Conservation (phyloP, 306 rosid species). For the Inga oerstediana region DNA sequence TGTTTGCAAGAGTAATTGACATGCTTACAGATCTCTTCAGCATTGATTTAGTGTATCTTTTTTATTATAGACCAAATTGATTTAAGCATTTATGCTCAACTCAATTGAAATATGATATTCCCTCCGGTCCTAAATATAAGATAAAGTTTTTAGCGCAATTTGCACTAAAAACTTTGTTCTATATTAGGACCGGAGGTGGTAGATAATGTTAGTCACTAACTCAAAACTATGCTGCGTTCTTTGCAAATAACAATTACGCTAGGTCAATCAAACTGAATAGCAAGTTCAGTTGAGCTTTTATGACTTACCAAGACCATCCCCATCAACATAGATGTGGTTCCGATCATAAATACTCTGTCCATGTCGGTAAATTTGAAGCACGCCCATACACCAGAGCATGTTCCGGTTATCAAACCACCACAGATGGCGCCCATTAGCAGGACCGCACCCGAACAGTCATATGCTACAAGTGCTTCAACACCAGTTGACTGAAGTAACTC, state of each 20-base stretch:
- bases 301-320: constrained; percentile 94
- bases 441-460: constrained; percentile 98
- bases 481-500: constrained; percentile 97
- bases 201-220: background rate
- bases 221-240: background rate
- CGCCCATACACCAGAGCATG: constrained; percentile 89
- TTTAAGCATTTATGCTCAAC: background rate
- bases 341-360: constrained; percentile 84
- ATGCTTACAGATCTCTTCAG: background rate
- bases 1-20: background rate
- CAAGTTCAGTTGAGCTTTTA: background rate
- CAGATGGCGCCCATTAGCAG: constrained; percentile 85
- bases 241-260: background rate
- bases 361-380: constrained; percentile 57
- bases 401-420: constrained; percentile 93
- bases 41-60: background rate
- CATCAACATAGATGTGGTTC: constrained; percentile 88
- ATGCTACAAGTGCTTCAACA: constrained; percentile 93
- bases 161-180: no score
- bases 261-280: background rate
- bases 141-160: no score
- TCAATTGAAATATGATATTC: background rate
- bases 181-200: no score
- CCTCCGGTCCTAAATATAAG: no score
- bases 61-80: background rate